A percentile compares a stretch with the other conserved stretches of the same genome.
Conservation (phyloP, 768 basidiomycete species). For the Trametopsis cervina region DNA sequence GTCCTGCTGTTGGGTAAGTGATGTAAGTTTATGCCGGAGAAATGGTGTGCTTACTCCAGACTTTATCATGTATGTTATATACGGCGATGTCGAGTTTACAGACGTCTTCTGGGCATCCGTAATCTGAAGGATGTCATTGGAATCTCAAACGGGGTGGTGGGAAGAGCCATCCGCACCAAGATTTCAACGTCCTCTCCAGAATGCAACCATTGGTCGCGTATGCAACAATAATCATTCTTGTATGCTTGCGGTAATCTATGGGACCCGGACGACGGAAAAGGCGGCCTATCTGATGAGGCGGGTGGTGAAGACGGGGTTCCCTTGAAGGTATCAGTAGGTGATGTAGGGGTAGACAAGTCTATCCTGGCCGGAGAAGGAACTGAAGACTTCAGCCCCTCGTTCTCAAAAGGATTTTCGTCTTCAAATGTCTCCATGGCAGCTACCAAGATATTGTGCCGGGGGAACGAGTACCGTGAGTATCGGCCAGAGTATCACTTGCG, state of each 20-base stretch:
- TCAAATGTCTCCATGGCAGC: conserved; percentile 29
- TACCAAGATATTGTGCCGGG: not conserved
- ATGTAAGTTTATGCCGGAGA: conserved; percentile 9
- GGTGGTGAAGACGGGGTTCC: conserved; percentile 37
- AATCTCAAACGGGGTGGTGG: not conserved
- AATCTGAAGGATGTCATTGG: conserved; percentile 47
- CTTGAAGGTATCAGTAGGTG: conserved; percentile 41
- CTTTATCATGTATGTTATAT: conserved; percentile 90
- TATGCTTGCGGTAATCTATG: conserved; percentile 45
- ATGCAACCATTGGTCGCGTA: conserved; percentile 69
- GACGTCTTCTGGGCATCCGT: conserved; percentile 94
- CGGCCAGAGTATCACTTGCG: too few species aligned
- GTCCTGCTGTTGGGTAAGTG: conserved; percentile 38
- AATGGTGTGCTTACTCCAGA: conserved; percentile 56
- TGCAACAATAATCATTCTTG: conserved; percentile 77
- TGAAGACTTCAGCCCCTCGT: conserved; percentile 25
- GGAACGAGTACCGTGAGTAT: not conserved
- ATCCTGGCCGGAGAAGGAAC: conserved; percentile 46
- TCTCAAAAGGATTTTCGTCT: conserved; percentile 37
- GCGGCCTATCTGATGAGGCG: conserved; percentile 33
- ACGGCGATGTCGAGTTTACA: conserved; percentile 78
- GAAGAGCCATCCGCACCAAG: conserved; percentile 39
- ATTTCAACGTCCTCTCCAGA: conserved; percentile 81
- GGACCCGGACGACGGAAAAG: conserved; percentile 50
- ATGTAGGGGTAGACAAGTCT: conserved; percentile 53